Conservation (phyloP, 2,329 filamentous ascomycete genomes). For the Xylariaceae sp. region DNA sequence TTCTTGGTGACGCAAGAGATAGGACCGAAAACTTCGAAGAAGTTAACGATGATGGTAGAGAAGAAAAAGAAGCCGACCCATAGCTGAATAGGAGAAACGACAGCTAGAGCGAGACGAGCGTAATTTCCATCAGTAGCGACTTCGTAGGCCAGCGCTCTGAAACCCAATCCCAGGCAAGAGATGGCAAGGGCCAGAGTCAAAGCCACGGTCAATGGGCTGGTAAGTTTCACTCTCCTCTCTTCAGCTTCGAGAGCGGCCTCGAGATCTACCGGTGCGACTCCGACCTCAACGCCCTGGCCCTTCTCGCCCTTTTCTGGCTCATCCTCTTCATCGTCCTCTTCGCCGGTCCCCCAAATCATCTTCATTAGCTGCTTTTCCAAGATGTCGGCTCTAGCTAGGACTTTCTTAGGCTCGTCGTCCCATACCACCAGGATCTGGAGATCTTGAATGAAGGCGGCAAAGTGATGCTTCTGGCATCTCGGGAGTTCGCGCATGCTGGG, state of each 20-base stretch:
- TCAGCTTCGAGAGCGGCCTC: conserved; percentile 37
- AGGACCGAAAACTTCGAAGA: conserved; percentile 48
- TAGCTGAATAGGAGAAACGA: conserved; percentile 48
- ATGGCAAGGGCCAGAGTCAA: conserved; percentile 50
- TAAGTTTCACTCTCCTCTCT: conserved; percentile 47
- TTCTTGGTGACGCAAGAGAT: conserved; percentile 41
- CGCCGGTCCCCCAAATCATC: conserved; percentile 51
- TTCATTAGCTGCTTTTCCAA: conserved; percentile 51
- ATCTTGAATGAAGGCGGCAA: conserved; percentile 60
- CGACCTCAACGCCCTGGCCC: conserved; percentile 27
- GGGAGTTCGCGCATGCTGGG: conserved; percentile 53
- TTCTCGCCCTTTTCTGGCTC: conserved; percentile 34
- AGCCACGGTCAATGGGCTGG: conserved; percentile 49
- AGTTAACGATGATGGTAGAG: conserved; percentile 43
- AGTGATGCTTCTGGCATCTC: conserved; percentile 59
- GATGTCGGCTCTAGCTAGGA: conserved; percentile 46
- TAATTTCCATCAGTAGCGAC: conserved; percentile 49
- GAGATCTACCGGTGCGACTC: conserved; percentile 37
- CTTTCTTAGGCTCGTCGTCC: conserved; percentile 56
- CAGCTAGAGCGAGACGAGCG: conserved; percentile 48
- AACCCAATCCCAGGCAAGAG: conserved; percentile 52
- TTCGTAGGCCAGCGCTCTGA: conserved; percentile 50
- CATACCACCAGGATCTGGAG: conserved; percentile 56
- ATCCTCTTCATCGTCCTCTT: conserved; percentile 37
- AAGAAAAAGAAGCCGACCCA: conserved; percentile 53